These are phyloP conservation scores for Saturnispora halmiae DNA, from an alignment of 805 yeast genomes.

Conservation along the genomic window DNA sequence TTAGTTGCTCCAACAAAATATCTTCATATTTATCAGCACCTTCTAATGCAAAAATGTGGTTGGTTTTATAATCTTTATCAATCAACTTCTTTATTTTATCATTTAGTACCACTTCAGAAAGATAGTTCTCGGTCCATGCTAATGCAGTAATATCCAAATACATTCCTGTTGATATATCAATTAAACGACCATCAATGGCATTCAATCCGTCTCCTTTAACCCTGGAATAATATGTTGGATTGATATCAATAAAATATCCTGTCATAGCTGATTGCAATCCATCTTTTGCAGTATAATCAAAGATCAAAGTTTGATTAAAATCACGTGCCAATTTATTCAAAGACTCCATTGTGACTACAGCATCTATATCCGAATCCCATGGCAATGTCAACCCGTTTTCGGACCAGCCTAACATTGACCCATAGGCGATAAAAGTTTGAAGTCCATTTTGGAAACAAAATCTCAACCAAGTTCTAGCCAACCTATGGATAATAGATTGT, in stretches of 20 bases:
- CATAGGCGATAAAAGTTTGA: conserved; percentile 55
- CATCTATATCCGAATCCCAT: conserved; percentile 57
- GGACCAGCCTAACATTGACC: conserved; percentile 53
- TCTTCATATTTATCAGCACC: conserved; percentile 30
- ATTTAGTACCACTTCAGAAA: conserved; percentile 8
- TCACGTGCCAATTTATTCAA: conserved; percentile 35
- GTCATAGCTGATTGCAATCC: conserved; percentile 24
- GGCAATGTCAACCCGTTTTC: conserved; percentile 51
- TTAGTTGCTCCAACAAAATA: conserved; percentile 14
- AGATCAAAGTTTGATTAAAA: conserved; percentile 41
- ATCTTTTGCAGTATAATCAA: conserved; percentile 29
- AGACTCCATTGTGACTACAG: conserved; percentile 45
- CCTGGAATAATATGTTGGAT: conserved; percentile 29
- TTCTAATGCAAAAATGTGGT: conserved; percentile 31
- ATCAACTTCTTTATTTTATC: conserved; percentile 12
- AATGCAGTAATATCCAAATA: conserved; percentile 39
- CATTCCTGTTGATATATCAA: conserved; percentile 41
- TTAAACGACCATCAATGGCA: conserved; percentile 46
- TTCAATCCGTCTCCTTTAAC: conserved; percentile 39
- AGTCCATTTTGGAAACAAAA: conserved; percentile 38
- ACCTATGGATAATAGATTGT: conserved; percentile 33
- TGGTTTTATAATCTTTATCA: conserved; percentile 14
- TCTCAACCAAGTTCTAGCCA: conserved; percentile 46
- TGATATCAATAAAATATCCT: conserved; percentile 27
- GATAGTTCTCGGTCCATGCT: conserved; percentile 15